Conservation (phyloP, 441 rosid species). For the Bocquillonia castaneifolia region DNA sequence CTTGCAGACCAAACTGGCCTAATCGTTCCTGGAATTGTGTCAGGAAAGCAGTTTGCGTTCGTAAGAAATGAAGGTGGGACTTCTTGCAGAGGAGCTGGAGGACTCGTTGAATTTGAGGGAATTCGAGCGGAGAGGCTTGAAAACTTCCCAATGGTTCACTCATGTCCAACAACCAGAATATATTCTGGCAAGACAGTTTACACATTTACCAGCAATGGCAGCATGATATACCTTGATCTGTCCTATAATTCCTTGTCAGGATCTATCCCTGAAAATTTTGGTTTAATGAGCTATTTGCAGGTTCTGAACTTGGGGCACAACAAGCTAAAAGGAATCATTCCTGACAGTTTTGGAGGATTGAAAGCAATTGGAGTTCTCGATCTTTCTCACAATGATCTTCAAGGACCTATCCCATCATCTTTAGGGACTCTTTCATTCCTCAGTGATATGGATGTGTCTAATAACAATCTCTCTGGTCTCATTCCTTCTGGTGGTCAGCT, state of each 20-base stretch:
- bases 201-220: slow-evolving; percentile 61
- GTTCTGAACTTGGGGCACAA: slow-evolving; percentile 91
- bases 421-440: slow-evolving; percentile 74
- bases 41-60: slow-evolving; percentile 88
- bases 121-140: slow-evolving; percentile 69
- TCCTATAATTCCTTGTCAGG: slow-evolving; percentile 70
- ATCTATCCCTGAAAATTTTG: slow-evolving; percentile 56
- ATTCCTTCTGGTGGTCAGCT: slow-evolving; percentile 93
- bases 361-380: slow-evolving; percentile 79
- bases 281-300: slow-evolving; percentile 62
- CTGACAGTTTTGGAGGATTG: slow-evolving; percentile 67
- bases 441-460: slow-evolving; percentile 86
- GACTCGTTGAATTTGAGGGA: slow-evolving; percentile 88
- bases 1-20: slow-evolving; percentile 72
- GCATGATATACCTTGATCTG: slow-evolving; percentile 81
- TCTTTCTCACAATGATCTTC: slow-evolving; percentile 71
- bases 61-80: slow-evolving; percentile 95
- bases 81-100: slow-evolving; percentile 92
- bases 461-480: slow-evolving; percentile 72
- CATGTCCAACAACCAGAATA: slow-evolving; percentile 74
- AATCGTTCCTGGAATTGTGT: slow-evolving; percentile 63
- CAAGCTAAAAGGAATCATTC: slow-evolving; percentile 56
- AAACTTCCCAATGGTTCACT: slow-evolving; percentile 71
- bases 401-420: slow-evolving; percentile 70
- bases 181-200: slow-evolving; percentile 76